Evolutionary conservation across 2,329 filamentous ascomycete species (phyloP).

Genomic region (Neoarthrinium moseri): DNA sequence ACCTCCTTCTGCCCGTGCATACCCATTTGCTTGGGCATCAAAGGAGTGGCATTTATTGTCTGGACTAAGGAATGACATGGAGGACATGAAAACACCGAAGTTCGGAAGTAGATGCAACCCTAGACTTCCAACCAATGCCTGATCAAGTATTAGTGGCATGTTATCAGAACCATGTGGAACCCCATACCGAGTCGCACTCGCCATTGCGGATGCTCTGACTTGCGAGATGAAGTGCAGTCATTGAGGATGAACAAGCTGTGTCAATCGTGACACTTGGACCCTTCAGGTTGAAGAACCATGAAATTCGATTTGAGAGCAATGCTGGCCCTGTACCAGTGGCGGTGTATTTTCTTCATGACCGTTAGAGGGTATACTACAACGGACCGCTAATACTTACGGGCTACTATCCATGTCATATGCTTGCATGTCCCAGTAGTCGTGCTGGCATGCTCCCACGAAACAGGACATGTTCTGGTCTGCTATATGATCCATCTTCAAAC

Average conservation of each 20-base stretch:
- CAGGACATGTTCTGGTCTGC: background rate
- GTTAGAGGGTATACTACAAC: background rate
- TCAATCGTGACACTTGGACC: constrained; percentile 59
- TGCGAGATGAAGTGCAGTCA: constrained; percentile 54
- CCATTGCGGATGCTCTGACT: constrained; percentile 45
- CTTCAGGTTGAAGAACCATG: constrained; percentile 52
- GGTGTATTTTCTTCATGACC: constrained; percentile 40
- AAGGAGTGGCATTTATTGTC: constrained; percentile 11
- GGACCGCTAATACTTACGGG: background rate
- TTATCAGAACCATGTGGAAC: constrained; percentile 25
- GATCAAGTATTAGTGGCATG: constrained; percentile 25
- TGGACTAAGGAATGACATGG: constrained; percentile 5
- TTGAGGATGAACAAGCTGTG: constrained; percentile 56
- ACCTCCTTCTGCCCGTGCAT: constrained; percentile 11
- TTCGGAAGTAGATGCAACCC: constrained; percentile 1
- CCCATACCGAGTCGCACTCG: constrained; percentile 37
- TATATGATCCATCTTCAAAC: background rate
- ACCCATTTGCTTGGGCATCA: constrained; percentile 10
- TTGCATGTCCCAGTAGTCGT: constrained; percentile 49
- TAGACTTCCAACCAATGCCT: background rate
- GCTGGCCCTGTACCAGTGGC: constrained; percentile 53
- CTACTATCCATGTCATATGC: background rate
- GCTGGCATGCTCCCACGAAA: background rate
- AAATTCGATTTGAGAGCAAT: constrained; percentile 55
- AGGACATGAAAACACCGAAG: background rate